Base-by-base conservation (phyloP, 169 alveolate species). In the Plasmodium relictum region DNA sequence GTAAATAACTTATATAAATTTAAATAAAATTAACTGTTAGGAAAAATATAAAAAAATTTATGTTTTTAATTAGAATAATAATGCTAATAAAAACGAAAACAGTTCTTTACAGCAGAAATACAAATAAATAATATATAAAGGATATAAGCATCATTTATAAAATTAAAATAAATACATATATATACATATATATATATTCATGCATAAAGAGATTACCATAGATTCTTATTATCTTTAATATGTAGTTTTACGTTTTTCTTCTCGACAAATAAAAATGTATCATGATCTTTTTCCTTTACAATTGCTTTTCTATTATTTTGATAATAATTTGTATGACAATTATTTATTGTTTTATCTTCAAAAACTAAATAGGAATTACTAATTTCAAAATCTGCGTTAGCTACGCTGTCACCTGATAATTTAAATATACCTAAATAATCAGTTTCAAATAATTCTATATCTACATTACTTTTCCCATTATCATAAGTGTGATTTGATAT, bases 211-310 rank as follows among this genome's bases (percentile, higher is more conserved):
- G 3, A 70, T 63, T 78, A 78, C 89, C 89, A 78, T 24, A 9
- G 10, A 78, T 65, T 26, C 22, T 42, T 78, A 63, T 69, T 68
- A 66, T 78, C 78, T 68, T 78, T 78, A 63, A 78, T 65, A 52
- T 63, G 65, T 8, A 66, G 26, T 41, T 44, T 6, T 65, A 31
- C 52, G 48, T 78, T 8, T 44, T 39, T 22, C 48, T 66, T 78
- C 65, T 78, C 78, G 18, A 78, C 89, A 16, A 78, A 50, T 26
- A 78, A 37, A 20, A 78, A 48, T 7, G 41, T 65, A 20, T 48
- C 31, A 16, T 39, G 31, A 22, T 45, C 31, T 16, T 62, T 54
- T 63, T 39, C 24, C 31, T 78, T 78, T 63, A 20, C 20, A 22
- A 63, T 52, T 26, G 65, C 70, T 4, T 45, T 22, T 10, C 78